Conservation (phyloP, 441 rosid genomes). For the Hypseocharis bilobata region DNA sequence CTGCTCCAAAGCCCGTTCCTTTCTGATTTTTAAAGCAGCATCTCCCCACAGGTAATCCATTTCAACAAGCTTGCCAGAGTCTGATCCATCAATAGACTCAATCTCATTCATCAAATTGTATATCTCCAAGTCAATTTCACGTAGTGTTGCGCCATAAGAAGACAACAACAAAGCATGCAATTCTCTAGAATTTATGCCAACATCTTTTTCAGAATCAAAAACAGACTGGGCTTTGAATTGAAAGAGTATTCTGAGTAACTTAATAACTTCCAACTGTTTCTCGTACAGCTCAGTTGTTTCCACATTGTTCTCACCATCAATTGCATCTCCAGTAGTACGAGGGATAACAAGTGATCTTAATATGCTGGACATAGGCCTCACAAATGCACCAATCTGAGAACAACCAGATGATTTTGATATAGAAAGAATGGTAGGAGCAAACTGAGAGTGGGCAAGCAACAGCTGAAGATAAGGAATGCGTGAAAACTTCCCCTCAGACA, state of each 20-base stretch:
- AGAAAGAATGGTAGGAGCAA: conserved; percentile 47
- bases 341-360: conserved; percentile 43
- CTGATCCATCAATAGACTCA: conserved; percentile 38
- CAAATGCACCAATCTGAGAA: conserved; percentile 45
- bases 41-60: conserved; percentile 72
- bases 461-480: conserved; percentile 49
- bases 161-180: conserved; percentile 60
- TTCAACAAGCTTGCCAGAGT: conserved; percentile 33
- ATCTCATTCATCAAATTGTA: conserved; percentile 54
- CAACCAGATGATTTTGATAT: conserved; percentile 26
- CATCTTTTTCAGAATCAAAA: conserved; percentile 37
- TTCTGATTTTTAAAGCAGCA: conserved; percentile 51
- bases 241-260: conserved; percentile 56
- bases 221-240: conserved; percentile 21
- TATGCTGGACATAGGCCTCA: conserved; percentile 68
- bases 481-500: conserved; percentile 51
- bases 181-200: conserved; percentile 56
- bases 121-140: conserved; percentile 70
- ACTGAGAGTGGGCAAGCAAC: conserved; percentile 79
- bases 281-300: conserved; percentile 27
- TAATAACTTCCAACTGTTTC: conserved; percentile 60
- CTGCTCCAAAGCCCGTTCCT: conserved; percentile 40
- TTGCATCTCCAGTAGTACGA: conserved; percentile 22
- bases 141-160: conserved; percentile 78
- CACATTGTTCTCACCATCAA: conserved; percentile 22